Base-by-base conservation (phyloP, 2,329 filamentous ascomycete genomes). In the Colletotrichum higginsianum region DNA sequence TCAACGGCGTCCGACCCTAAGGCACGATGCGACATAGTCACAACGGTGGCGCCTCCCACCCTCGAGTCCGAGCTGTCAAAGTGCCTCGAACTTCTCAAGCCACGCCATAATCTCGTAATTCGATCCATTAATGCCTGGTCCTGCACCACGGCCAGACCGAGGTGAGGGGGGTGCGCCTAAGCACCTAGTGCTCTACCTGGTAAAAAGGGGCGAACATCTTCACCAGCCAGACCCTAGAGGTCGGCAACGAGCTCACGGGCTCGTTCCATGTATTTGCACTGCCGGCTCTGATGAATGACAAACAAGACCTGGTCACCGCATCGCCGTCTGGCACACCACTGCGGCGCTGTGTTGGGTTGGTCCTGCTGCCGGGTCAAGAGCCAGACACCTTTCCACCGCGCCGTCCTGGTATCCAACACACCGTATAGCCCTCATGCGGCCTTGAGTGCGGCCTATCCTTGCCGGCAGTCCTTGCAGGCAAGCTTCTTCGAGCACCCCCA, bases 401-500 rank as follows among this genome's bases (percentile, higher is more conserved):
- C 38, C 23, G 38, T 35, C 30, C 38, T 62, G 44, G 42, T 46
- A 30, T 61, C 66, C 66, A 61, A 72, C 66, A 66, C 60, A 66
- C 53, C 60, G 42, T 42, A 56, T 53, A 49, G 47, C 21, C 18
- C 42, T 56, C 35, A 72, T 72, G 70, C 66, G 70, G 70, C 70
- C 70, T 46, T 7, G 44, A 2, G 70, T 57, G 70, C 70, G 70
- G 56, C 70, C 70, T 66, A n/a, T 55, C 42, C 47, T 60, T 61
- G 61, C 66, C 70, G 70, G 66, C 61, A 71, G 66, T 72, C 60
- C 40, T 40, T 35, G 47, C 35, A 63, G 50, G 68, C 68, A 72
- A 70, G 66, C 70, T 71, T 71, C 64, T 63, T 68, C 58, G 42
- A 57, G 63, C 60, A 44, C 60, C 65, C 30, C 57, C 52, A 62